Percentiles rank a stretch among this genome's conserved stretches.
phyloP scores from a whole-genome alignment of 192 early-diverging fungal genomes.

The Rhizophagus prolifer region DNA sequence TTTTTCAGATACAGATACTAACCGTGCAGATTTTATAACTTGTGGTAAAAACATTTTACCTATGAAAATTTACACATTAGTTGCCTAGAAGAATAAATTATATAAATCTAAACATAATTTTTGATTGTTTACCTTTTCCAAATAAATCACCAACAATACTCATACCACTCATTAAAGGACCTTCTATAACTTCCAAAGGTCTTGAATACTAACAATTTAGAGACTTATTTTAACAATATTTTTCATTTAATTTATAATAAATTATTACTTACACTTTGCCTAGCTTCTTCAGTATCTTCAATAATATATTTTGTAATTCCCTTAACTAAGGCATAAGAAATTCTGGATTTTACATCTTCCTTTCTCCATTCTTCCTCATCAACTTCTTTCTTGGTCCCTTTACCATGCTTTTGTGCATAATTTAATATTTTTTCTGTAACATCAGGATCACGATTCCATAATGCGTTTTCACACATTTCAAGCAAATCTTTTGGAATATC shows the following conservation, averaged over 20 bases:
- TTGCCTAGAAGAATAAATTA: neutral
- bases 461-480: slow-evolving; percentile 87
- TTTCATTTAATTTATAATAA: neutral
- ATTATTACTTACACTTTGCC: slow-evolving; percentile 41
- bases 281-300: slow-evolving; percentile 92
- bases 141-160: slow-evolving; percentile 91
- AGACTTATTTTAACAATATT: neutral
- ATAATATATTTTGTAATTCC: slow-evolving; percentile 93
- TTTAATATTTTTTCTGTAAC: slow-evolving; percentile 91
- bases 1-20: slow-evolving; percentile 69
- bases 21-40: slow-evolving; percentile 92
- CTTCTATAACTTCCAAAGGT: slow-evolving; percentile 94
- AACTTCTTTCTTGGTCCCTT: slow-evolving; percentile 65
- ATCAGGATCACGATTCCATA: slow-evolving; percentile 90
- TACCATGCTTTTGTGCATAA: slow-evolving; percentile 82
- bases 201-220: slow-evolving; percentile 62
- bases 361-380: slow-evolving; percentile 88
- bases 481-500: slow-evolving; percentile 94
- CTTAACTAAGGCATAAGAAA: slow-evolving; percentile 87
- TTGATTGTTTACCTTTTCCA: slow-evolving; percentile 49
- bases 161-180: slow-evolving; percentile 95
- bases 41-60: slow-evolving; percentile 99
- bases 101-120: neutral
- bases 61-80: slow-evolving; percentile 23
- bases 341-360: slow-evolving; percentile 68